Evolutionary conservation across 805 yeast species (phyloP).

Genomic region (Saccharomycopsis selenospora): DNA sequence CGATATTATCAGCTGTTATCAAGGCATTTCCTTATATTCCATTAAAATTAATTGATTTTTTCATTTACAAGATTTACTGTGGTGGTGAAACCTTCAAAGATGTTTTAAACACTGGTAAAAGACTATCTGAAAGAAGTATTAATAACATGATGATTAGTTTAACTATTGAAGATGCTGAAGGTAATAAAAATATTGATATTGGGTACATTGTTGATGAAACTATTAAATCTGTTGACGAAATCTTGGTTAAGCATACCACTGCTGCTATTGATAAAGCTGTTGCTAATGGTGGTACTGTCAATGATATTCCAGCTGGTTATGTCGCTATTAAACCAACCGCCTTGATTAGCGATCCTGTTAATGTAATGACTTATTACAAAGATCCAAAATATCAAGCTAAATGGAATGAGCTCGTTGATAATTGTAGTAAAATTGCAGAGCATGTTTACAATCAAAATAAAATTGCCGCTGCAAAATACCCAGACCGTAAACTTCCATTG

Average conservation of each 20-base stretch:
- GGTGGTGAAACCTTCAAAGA: slow-evolving; percentile 79
- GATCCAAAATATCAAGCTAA: slow-evolving; percentile 39
- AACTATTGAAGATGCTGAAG: slow-evolving; percentile 90
- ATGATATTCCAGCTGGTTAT: slow-evolving; percentile 81
- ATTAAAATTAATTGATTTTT: slow-evolving; percentile 53
- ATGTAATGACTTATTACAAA: slow-evolving; percentile 55
- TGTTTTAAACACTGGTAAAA: slow-evolving; percentile 62
- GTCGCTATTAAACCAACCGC: slow-evolving; percentile 95
- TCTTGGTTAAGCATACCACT: slow-evolving; percentile 66
- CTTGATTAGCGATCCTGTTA: slow-evolving; percentile 66
- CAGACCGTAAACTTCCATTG: slow-evolving; percentile 63
- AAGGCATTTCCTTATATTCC: slow-evolving; percentile 72
- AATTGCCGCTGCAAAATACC: slow-evolving; percentile 42
- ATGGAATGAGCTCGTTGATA: slow-evolving; percentile 53
- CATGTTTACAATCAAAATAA: slow-evolving; percentile 48
- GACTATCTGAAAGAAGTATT: slow-evolving; percentile 65
- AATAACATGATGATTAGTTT: slow-evolving; percentile 93
- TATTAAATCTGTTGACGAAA: slow-evolving; percentile 55
- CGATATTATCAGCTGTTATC: slow-evolving; percentile 53
- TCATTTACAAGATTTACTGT: slow-evolving; percentile 78
- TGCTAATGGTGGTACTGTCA: slow-evolving; percentile 38
- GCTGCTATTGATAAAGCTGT: slow-evolving; percentile 40
- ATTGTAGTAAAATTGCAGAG: slow-evolving; percentile 58
- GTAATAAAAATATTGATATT: slow-evolving; percentile 54
- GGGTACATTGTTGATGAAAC: slow-evolving; percentile 56